Percentiles rank a stretch among this genome's conserved stretches.
Evolutionary conservation across 2,329 filamentous ascomycete species (phyloP).

Genomic region (Daldinia sp.): DNA sequence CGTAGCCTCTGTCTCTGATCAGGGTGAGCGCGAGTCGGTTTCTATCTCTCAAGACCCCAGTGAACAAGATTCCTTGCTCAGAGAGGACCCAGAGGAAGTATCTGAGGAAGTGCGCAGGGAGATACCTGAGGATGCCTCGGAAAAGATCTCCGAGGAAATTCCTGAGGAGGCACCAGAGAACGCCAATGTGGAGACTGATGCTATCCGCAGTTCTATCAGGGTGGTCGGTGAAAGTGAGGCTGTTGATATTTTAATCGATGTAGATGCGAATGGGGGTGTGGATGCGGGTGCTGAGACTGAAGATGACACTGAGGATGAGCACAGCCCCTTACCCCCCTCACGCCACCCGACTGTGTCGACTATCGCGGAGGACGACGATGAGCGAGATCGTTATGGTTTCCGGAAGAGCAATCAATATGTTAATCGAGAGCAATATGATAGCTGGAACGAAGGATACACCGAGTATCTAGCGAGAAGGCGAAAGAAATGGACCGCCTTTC

Average conservation of each 20-base stretch:
- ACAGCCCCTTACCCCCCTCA: constrained; percentile 31
- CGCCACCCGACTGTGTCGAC: constrained; percentile 45
- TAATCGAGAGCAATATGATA: constrained; percentile 78
- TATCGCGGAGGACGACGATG: constrained; percentile 58
- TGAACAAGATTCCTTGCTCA: constrained; percentile 47
- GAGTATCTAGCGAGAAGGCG: constrained; percentile 77
- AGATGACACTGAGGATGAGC: constrained; percentile 12
- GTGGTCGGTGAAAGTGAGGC: neutral
- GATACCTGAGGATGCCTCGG: neutral
- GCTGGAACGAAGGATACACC: constrained; percentile 79
- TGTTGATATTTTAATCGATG: neutral
- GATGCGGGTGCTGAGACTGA: neutral
- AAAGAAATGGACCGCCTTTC: constrained; percentile 82
- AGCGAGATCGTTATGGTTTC: constrained; percentile 88
- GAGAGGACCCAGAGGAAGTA: constrained; percentile 39
- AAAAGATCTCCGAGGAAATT: neutral
- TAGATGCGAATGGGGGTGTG: neutral
- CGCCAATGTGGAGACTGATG: neutral
- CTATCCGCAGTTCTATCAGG: neutral
- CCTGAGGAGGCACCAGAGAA: neutral
- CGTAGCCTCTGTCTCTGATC: constrained; percentile 25
- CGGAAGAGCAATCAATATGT: constrained; percentile 86
- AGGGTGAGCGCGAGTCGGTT: constrained; percentile 50
- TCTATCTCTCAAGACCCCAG: constrained; percentile 50
- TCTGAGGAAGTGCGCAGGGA: neutral